These are phyloP conservation scores for Microbotryum violaceum DNA, from an alignment of 1,284 basidiomycete species.

Conservation along the genomic window DNA sequence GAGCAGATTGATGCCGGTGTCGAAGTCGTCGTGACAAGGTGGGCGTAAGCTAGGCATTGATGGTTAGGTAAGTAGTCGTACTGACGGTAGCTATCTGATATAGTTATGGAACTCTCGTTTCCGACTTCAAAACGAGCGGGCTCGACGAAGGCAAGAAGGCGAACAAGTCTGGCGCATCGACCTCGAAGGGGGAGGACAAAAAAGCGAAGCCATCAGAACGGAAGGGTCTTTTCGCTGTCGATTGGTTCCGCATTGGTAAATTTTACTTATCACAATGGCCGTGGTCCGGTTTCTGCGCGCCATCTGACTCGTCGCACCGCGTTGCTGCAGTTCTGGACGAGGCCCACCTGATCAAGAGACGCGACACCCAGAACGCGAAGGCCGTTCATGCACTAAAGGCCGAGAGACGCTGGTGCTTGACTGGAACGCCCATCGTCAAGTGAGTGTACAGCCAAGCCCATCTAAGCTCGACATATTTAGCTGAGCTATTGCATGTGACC, in stretches of 20 bases:
- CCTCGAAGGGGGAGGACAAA: slow-evolving; percentile 7
- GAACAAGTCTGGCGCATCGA: background rate
- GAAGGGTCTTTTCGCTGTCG: slow-evolving; percentile 47
- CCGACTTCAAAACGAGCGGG: slow-evolving; percentile 26
- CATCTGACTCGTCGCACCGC: background rate
- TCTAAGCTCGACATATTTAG: background rate
- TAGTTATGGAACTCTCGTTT: slow-evolving; percentile 27
- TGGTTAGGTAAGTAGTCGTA: background rate
- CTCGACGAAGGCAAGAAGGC: background rate
- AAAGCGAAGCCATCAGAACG: slow-evolving; percentile 9
- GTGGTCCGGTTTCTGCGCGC: background rate
- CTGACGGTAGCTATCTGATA: background rate
- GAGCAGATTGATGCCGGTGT: slow-evolving; percentile 52
- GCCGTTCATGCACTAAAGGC: slow-evolving; percentile 79
- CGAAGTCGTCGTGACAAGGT: slow-evolving; percentile 81
- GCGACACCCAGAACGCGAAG: slow-evolving; percentile 79
- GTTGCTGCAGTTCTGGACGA: slow-evolving; percentile 46
- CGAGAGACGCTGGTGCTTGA: slow-evolving; percentile 80
- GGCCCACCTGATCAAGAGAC: slow-evolving; percentile 91
- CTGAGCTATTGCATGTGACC: background rate
- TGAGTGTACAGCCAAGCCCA: slow-evolving; percentile 40
- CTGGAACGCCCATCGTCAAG: slow-evolving; percentile 94
- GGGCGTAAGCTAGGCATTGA: slow-evolving; percentile 47
- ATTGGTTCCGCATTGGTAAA: slow-evolving; percentile 61
- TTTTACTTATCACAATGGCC: background rate